Evolutionary conservation across 768 basidiomycete genomes (phyloP).

Genomic region (Tulasnella sp.): DNA sequence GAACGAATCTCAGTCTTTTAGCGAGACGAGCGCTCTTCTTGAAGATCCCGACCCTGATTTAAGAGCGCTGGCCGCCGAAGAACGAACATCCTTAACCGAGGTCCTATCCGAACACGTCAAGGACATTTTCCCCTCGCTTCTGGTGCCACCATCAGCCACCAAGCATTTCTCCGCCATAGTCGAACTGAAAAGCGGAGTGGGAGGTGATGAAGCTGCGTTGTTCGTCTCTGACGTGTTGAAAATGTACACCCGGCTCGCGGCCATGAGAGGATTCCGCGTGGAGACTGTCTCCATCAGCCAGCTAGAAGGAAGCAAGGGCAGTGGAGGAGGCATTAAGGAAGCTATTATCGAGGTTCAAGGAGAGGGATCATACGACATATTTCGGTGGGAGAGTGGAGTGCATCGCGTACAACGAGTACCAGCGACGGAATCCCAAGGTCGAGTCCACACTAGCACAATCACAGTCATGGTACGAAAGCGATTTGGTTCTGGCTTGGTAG

Average conservation of each 20-base stretch:
- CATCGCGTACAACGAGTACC: conserved; percentile 94
- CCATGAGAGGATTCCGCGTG: conserved; percentile 47
- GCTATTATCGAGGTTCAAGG: conserved; percentile 74
- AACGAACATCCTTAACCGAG: conserved; percentile 37
- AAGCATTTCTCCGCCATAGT: conserved; percentile 61
- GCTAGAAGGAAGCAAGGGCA: conserved; percentile 47
- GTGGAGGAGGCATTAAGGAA: conserved; percentile 45
- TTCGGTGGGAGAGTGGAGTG: conserved; percentile 90
- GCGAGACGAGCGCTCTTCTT: conserved; percentile 51
- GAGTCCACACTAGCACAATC: conserved; percentile 87
- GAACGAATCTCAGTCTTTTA: conserved; percentile 42
- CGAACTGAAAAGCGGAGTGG: conserved; percentile 87
- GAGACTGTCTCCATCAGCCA: conserved; percentile 38
- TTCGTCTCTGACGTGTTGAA: conserved; percentile 67
- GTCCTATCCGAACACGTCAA: conserved; percentile 24
- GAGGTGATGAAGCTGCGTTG: conserved; percentile 77
- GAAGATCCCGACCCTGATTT: conserved; percentile 65
- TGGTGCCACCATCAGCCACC: conserved; percentile 63
- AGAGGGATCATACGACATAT: conserved; percentile 58
- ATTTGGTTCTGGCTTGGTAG: background rate
- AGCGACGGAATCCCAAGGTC: conserved; percentile 73
- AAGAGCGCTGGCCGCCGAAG: conserved; percentile 60
- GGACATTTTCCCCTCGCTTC: conserved; percentile 51
- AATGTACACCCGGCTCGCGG: conserved; percentile 69
- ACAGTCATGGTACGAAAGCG: conserved; percentile 57